Percentiles rank a stretch among this genome's conserved stretches.
These are phyloP conservation scores for Jamesozyma gamospora DNA, from an alignment of 805 yeast genomes.

Conservation along the genomic window DNA sequence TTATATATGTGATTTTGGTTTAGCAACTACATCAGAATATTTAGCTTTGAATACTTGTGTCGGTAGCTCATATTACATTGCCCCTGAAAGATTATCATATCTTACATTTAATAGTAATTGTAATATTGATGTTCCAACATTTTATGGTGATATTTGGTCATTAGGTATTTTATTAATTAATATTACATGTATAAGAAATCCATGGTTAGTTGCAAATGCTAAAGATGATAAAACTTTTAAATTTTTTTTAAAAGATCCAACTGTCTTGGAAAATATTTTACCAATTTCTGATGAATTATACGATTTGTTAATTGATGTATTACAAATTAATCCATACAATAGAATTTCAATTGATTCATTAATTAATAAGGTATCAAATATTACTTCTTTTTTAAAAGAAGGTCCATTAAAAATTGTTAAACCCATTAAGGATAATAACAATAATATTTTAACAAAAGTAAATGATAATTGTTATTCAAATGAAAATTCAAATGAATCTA, in stretches of 20 bases:
- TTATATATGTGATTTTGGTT: constrained; percentile 78
- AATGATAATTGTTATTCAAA: not conserved
- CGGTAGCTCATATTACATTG: constrained; percentile 87
- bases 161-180: constrained; percentile 73
- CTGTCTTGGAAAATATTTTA: constrained; percentile 52
- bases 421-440: constrained; percentile 1
- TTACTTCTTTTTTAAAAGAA: constrained; percentile 18
- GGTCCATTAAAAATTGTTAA: constrained; percentile 21
- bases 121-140: constrained; percentile 38
- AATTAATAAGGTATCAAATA: constrained; percentile 16
- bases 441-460: not conserved
- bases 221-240: constrained; percentile 52
- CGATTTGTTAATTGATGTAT: constrained; percentile 33
- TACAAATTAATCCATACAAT: constrained; percentile 28
- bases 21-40: constrained; percentile 54
- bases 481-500: not conserved
- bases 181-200: constrained; percentile 73
- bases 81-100: constrained; percentile 60
- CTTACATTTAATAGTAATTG: not conserved
- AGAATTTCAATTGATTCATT: constrained; percentile 18
- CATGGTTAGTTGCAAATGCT: constrained; percentile 78
- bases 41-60: constrained; percentile 69
- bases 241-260: constrained; percentile 47
- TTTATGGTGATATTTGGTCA: constrained; percentile 82
- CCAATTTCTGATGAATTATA: constrained; percentile 64